Percentiles rank a stretch among this genome's conserved stretches.
Conservation (phyloP, 2,329 filamentous ascomycete species). For the Penicillium sp. region DNA sequence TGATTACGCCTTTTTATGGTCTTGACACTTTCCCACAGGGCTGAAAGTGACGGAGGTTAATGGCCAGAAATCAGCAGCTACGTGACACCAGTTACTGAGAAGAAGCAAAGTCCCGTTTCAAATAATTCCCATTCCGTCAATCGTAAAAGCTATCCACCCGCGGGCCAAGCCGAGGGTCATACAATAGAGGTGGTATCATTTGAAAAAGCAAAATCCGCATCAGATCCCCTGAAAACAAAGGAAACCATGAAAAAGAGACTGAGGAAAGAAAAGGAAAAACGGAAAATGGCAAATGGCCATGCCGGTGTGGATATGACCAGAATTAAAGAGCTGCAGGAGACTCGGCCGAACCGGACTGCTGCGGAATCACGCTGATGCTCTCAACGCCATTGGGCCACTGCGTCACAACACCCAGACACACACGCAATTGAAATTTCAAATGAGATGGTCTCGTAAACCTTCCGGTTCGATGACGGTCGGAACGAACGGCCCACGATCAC, state of each 20-base stretch:
- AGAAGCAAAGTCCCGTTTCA: slow-evolving; percentile 6
- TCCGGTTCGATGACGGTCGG: not conserved
- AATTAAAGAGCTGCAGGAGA: slow-evolving; percentile 25
- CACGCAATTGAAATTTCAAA: too few relatives aligned
- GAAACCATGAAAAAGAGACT: slow-evolving; percentile 13
- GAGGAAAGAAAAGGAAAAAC: slow-evolving; percentile 17
- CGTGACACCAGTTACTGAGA: too few relatives aligned
- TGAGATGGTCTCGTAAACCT: too few relatives aligned
- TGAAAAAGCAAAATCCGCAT: slow-evolving; percentile 20
- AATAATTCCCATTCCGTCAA: slow-evolving; percentile 29
- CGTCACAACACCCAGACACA: too few relatives aligned
- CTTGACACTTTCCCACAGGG: too few relatives aligned
- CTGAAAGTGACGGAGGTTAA: too few relatives aligned
- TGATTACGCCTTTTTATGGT: too few relatives aligned
- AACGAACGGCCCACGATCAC: not conserved
- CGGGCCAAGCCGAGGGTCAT: slow-evolving; percentile 27
- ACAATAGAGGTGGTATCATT: slow-evolving; percentile 38
- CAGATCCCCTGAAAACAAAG: slow-evolving; percentile 16
- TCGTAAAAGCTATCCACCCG: slow-evolving; percentile 28
- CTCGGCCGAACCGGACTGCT: slow-evolving; percentile 25
- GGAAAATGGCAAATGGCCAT: slow-evolving; percentile 14
- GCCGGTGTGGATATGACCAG: slow-evolving; percentile 21
- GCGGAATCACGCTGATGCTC: slow-evolving; percentile 27
- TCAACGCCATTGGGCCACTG: too few relatives aligned
- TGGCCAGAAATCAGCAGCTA: too few relatives aligned